Percentiles rank a stretch among this genome's conserved stretches.
Conservation (phyloP, 2,329 filamentous ascomycete genomes). For the Paecilomyces sp. region DNA sequence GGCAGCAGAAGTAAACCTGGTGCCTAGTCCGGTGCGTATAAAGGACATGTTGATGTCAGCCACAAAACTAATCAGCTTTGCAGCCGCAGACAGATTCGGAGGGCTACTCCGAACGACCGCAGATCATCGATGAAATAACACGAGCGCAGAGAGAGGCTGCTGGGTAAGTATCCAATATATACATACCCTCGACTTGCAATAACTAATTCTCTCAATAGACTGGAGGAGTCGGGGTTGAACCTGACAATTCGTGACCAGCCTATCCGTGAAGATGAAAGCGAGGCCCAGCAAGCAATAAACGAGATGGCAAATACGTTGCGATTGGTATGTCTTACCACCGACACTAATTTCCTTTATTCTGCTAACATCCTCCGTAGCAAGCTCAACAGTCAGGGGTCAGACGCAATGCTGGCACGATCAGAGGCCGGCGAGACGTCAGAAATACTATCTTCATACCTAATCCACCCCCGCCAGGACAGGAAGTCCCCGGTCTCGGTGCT, state of each 20-base stretch:
- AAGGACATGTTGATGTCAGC: neutral
- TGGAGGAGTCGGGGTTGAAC: slow-evolving; percentile 39
- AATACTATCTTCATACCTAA: slow-evolving; percentile 79
- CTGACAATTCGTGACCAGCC: slow-evolving; percentile 43
- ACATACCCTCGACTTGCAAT: neutral
- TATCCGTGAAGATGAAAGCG: slow-evolving; percentile 42
- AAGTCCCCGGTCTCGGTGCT: slow-evolving; percentile 20
- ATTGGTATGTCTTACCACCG: slow-evolving; percentile 23
- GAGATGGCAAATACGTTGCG: slow-evolving; percentile 44
- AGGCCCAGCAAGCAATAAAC: slow-evolving; percentile 42
- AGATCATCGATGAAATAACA: slow-evolving; percentile 37
- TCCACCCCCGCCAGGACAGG: slow-evolving; percentile 27
- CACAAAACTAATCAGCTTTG: slow-evolving; percentile 8
- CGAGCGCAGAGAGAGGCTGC: slow-evolving; percentile 38
- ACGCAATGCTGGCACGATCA: slow-evolving; percentile 66
- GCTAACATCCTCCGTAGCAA: slow-evolving; percentile 25
- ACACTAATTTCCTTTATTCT: neutral
- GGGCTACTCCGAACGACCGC: slow-evolving; percentile 33
- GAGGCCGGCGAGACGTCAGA: slow-evolving; percentile 82
- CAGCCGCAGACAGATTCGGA: slow-evolving; percentile 31
- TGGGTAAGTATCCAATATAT: slow-evolving; percentile 19
- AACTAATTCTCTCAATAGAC: slow-evolving; percentile 18
- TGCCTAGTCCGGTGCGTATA: slow-evolving; percentile 17
- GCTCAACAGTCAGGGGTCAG: slow-evolving; percentile 48
- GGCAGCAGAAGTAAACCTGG: slow-evolving; percentile 10